Conservation (phyloP, 2,329 filamentous ascomycete genomes). For the Fusarium musae region DNA sequence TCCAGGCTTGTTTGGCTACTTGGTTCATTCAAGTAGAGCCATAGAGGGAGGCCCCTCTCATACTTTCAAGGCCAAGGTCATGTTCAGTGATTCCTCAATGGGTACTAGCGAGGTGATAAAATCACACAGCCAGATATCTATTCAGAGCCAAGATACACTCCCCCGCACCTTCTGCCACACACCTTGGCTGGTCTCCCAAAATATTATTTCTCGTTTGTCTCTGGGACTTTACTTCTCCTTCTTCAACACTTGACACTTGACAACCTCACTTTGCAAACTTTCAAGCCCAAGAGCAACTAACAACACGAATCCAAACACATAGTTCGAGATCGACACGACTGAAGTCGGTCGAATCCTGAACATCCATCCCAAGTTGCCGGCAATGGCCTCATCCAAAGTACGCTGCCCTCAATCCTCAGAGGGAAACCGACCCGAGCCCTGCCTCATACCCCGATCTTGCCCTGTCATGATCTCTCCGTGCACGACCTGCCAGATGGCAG, state of each 20-base stretch:
- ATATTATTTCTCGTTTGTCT: constrained; percentile 54
- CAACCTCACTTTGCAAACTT: constrained; percentile 26
- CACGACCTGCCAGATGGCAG: constrained; percentile 46
- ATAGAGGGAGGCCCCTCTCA: constrained; percentile 24
- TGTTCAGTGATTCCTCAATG: constrained; percentile 29
- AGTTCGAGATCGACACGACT: constrained; percentile 47
- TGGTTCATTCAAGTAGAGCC: constrained; percentile 37
- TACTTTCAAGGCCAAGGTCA: constrained; percentile 37
- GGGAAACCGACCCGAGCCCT: constrained; percentile 37
- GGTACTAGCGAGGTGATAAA: constrained; percentile 36
- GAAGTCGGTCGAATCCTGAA: constrained; percentile 49
- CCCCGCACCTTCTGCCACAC: constrained; percentile 45
- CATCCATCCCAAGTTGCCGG: constrained; percentile 51
- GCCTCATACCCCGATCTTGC: constrained; percentile 19
- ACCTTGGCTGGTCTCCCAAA: constrained; percentile 49
- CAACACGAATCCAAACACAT: constrained; percentile 36
- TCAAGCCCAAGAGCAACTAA: constrained; percentile 31
- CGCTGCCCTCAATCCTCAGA: constrained; percentile 42
- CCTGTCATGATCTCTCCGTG: constrained; percentile 39
- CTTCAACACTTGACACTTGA: constrained; percentile 38
- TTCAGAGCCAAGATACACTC: constrained; percentile 44
- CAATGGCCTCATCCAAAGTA: constrained; percentile 74
- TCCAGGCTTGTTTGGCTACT: constrained; percentile 24
- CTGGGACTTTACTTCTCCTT: constrained; percentile 41
- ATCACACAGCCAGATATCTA: constrained; percentile 50